Percentiles rank a stretch among this genome's conserved stretches.
Conservation (phyloP, 306 rosid genomes). For the Pterocarpus santalinus region DNA sequence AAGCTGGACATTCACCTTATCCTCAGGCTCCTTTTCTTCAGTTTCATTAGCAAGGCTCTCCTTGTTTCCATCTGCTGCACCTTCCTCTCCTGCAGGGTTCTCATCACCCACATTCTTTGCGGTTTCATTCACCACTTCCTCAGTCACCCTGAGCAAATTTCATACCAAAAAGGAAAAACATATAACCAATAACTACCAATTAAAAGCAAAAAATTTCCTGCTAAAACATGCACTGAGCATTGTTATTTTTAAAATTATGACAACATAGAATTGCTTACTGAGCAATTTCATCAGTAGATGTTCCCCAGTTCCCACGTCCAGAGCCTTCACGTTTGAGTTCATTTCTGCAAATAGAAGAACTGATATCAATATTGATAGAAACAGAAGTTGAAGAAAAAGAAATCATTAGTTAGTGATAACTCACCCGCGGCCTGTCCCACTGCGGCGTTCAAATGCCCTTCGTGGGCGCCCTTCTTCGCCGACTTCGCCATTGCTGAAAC, state of each 20-base stretch:
- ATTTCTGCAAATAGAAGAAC: conserved; percentile 57
- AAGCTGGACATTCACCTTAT: conserved; percentile 60
- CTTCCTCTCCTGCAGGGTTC: conserved; percentile 77
- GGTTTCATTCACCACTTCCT: conserved; percentile 68
- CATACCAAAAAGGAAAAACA: not conserved
- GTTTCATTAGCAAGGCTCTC: conserved; percentile 65
- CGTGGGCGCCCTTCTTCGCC: conserved; percentile 80
- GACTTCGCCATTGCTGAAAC: conserved; percentile 77
- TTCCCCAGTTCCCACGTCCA: conserved; percentile 99
- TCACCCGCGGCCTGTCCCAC: conserved; percentile 90
- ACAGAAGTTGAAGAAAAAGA: conserved; percentile 3
- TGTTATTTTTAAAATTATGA: not conserved
- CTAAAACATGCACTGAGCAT: not conserved
- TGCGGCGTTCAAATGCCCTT: conserved; percentile 80
- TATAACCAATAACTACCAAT: not conserved
- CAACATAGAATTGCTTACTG: conserved; percentile 55
- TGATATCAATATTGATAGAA: conserved; percentile 2
- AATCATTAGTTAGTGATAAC: not conserved
- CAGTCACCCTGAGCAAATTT: conserved; percentile 59
- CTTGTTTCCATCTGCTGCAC: conserved; percentile 60
- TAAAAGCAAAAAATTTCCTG: not conserved
- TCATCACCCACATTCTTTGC: conserved; percentile 76
- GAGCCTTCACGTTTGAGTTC: conserved; percentile 84
- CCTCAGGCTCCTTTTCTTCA: conserved; percentile 89
- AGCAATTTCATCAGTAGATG: conserved; percentile 72